Conservation (phyloP, 805 yeast species). For the Priceomyces fermenticarens region DNA sequence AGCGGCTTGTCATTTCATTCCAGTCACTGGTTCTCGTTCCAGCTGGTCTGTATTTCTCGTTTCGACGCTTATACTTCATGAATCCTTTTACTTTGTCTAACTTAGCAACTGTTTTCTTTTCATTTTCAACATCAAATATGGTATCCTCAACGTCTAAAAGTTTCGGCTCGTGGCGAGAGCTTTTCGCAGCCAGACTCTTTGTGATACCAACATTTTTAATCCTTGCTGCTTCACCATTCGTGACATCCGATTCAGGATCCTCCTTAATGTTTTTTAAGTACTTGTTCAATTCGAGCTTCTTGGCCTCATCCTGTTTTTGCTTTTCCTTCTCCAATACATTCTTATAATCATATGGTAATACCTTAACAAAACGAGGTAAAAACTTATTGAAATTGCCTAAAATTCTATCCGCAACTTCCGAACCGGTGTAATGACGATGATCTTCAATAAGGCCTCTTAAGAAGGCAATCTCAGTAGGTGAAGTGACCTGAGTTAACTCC, state of each 20-base stretch:
- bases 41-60: slow-evolving; percentile 81
- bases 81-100: slow-evolving; percentile 86
- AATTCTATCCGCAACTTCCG: slow-evolving; percentile 82
- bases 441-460: slow-evolving; percentile 91
- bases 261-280: slow-evolving; percentile 72
- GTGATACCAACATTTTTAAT: slow-evolving; percentile 44
- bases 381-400: slow-evolving; percentile 84
- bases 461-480: slow-evolving; percentile 91
- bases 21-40: slow-evolving; percentile 80
- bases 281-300: slow-evolving; percentile 60
- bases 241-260: slow-evolving; percentile 81
- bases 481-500: slow-evolving; percentile 71
- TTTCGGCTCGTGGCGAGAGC: slow-evolving; percentile 63
- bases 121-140: slow-evolving; percentile 63
- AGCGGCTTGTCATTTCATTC: slow-evolving; percentile 81
- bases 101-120: slow-evolving; percentile 57
- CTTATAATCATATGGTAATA: slow-evolving; percentile 88
- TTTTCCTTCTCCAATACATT: slow-evolving; percentile 80
- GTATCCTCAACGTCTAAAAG: slow-evolving; percentile 89
- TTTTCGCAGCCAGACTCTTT: slow-evolving; percentile 20
- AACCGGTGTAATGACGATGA: slow-evolving; percentile 91
- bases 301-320: slow-evolving; percentile 58
- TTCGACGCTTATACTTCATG: slow-evolving; percentile 87
- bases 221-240: slow-evolving; percentile 80
- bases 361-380: slow-evolving; percentile 87